Evolutionary conservation across 495 filamentous ascomycete species (phyloP), one percentile per base, ranked within the genome.

Genomic region (Penicillium subrubescens): DNA sequence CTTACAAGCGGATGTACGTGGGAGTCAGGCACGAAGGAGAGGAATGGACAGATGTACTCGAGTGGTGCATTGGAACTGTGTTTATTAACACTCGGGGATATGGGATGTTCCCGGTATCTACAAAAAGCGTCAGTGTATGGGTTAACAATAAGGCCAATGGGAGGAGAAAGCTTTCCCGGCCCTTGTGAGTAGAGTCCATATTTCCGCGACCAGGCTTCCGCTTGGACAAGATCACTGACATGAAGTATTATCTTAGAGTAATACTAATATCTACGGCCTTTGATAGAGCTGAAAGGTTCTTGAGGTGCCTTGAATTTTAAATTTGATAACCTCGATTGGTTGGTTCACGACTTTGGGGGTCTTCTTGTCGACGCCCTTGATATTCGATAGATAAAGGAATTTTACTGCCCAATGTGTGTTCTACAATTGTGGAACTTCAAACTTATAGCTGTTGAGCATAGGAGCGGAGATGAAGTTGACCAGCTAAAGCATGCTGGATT

Each of bases 41-140:
- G 75, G 54, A 72, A 57, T 91, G 88, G 88, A 87, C 86, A 0
- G 88, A 91, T 76, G 70, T 91, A 29, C 66, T 90, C 10, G 80
- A 77, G 21, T 85, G 82, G 79, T 68, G 71, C n/a, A 33, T 71
- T 19, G 73, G 75, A 2, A 79, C 81, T 34, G 79, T 89, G 3
- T 71, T 68, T 6, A 88, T 90, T 61, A 83, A 80, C 35, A 71
- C 78, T 11, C 78, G 84, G 35, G 87, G 87, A 0, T 88, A 77
- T 61, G 87, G 79, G 8, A 60, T 72, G 10, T 89, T 90, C 62
- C 76, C 75, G 0, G 87, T 87, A 44, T 73, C 76, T n/a, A 74
- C 76, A 23, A 83, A 79, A 41, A 86, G 84, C 63, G 80, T 89
- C 0, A 82, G 85, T 63, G 81, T 89, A 15, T 90, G 86, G 83